Evolutionary conservation across 345 rosid species (phyloP), one percentile per base, ranked within the genome.

Genomic region (Anastatica hierochuntica): DNA sequence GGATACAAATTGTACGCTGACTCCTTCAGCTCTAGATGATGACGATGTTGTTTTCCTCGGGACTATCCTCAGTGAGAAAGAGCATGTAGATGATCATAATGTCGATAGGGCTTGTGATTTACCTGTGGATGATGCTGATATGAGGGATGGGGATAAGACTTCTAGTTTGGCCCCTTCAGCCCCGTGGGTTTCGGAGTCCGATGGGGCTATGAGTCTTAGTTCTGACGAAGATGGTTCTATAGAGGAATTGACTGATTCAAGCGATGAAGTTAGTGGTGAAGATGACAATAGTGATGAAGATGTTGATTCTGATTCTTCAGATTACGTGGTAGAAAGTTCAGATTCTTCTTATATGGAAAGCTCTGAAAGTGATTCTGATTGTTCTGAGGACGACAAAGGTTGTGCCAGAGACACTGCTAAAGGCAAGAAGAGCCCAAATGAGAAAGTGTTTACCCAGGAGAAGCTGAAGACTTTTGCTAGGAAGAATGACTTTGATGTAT

Each of bases 311-410:
- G 64, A 49, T 14, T 46, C 68, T 9, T 63, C 68, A 6, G 63
- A 64, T 34, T 49, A 64, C 38, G 2, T 3, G 14, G 34, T 1
- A 37, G 69, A 49, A 18, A 35, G 27, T 15, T 42, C 52, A 26
- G 64, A 49, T 57, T 49, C 52, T 42, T 7, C 70, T 49, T 11
- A 17, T 43, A 24, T 4, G 1, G 70, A 43, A 4, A 57, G 58
- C 38, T 57, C 52, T 49, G 70, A 57, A 1, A 49, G 63, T 65
- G 58, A 38, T 18, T 41, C 31, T 0, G 66, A 30, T 58, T 7
- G 29, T 44, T 66, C 71, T 31, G 71, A 52, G 20, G 71, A 66
- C 2, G 71, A 66, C 13, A 60, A 58, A 20, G 31, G 17, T 66
- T 20, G 21, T 19, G 31, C 43, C 27, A 30, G 14, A 43, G 41